phyloP scores from a whole-genome alignment of 1,284 basidiomycete species.

The Stygiomarasmius scandens region DNA sequence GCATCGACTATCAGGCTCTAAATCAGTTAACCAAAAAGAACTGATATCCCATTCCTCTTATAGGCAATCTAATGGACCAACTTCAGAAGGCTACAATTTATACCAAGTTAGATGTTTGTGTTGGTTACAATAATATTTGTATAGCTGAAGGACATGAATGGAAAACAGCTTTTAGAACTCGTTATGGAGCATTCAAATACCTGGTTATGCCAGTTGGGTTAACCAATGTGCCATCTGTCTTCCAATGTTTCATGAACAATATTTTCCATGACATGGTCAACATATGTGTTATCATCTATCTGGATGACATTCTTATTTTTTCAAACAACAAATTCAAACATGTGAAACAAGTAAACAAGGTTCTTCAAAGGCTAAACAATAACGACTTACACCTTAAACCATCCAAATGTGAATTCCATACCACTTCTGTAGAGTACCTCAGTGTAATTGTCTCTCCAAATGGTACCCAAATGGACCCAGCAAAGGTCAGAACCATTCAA shows the following conservation, averaged over 20 bases:
- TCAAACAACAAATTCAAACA: slow-evolving; percentile 20
- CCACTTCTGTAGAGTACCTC: slow-evolving; percentile 37
- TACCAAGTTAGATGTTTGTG: slow-evolving; percentile 1
- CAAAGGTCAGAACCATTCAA: slow-evolving; percentile 36
- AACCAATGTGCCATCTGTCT: slow-evolving; percentile 15
- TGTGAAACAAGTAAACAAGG: slow-evolving; percentile 22
- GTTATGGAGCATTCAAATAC: not conserved
- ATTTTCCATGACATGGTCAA: slow-evolving; percentile 35
- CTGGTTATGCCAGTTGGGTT: slow-evolving; percentile 5
- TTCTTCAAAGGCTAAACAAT: slow-evolving; percentile 36
- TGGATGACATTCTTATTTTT: slow-evolving; percentile 35
- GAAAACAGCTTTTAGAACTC: slow-evolving; percentile 5
- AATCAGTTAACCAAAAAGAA: slow-evolving; percentile 1
- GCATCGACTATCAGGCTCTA: not conserved
- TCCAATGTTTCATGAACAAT: slow-evolving; percentile 41
- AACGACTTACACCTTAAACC: slow-evolving; percentile 36
- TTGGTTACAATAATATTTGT: slow-evolving; percentile 4
- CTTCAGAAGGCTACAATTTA: not conserved
- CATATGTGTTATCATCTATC: slow-evolving; percentile 35
- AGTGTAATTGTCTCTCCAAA: slow-evolving; percentile 35
- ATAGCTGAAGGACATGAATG: not conserved
- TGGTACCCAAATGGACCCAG: slow-evolving; percentile 35
- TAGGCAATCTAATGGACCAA: slow-evolving; percentile 1
- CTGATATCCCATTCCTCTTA: not conserved
- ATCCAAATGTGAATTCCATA: slow-evolving; percentile 42